phyloP scores from a whole-genome alignment of 192 early-diverging fungal genomes.

The Backusella circina region DNA sequence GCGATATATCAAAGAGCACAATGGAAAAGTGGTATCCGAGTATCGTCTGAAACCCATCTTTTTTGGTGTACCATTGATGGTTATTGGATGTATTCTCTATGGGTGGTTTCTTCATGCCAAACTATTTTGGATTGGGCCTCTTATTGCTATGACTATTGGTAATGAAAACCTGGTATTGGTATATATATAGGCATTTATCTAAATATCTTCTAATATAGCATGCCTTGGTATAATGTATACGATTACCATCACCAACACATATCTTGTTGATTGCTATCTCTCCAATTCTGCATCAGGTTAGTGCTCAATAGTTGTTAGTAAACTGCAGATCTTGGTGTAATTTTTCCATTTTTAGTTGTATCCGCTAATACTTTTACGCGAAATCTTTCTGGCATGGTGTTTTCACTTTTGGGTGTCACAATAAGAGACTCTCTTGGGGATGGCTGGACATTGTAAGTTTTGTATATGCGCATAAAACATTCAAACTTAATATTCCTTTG shows the following conservation, averaged over 20 bases:
- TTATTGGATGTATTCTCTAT: conserved; percentile 14
- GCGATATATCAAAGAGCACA: not conserved
- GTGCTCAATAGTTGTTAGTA: not conserved
- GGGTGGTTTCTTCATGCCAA: conserved; percentile 17
- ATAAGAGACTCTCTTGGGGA: conserved; percentile 13
- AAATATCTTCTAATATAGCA: not conserved
- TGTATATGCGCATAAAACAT: not conserved
- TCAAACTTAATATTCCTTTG: not conserved
- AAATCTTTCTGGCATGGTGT: conserved; percentile 12
- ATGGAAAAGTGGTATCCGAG: not conserved
- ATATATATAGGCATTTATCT: not conserved
- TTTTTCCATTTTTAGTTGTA: not conserved
- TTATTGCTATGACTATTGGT: conserved; percentile 6
- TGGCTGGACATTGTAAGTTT: conserved; percentile 26
- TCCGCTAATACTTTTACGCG: conserved; percentile 12
- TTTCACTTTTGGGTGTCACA: conserved; percentile 12
- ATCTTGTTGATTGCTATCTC: conserved; percentile 12
- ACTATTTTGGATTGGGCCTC: not conserved
- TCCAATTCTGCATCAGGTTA: conserved; percentile 15
- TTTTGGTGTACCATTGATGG: conserved; percentile 9
- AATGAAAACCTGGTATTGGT: not conserved
- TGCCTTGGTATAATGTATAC: conserved; percentile 14
- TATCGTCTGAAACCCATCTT: conserved; percentile 11
- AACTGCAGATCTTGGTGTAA: no score
- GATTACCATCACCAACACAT: conserved; percentile 14